Conservation (phyloP, 768 basidiomycete genomes). For the Steccherinum ochraceum region DNA sequence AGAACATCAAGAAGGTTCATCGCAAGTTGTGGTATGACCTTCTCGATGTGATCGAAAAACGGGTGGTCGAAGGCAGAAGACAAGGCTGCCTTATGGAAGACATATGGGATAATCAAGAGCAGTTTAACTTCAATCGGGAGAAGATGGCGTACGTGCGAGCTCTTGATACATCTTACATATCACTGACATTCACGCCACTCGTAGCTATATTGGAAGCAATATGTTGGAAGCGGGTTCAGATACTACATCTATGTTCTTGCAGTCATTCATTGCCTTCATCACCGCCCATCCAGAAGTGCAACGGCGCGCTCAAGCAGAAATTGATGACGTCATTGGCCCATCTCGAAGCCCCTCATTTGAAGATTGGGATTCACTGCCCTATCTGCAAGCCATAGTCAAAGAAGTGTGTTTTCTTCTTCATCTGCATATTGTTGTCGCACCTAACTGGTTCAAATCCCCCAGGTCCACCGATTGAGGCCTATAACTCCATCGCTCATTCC, state of each 20-base stretch:
- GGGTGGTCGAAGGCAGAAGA: neutral
- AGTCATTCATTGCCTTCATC: neutral
- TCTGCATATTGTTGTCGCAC: slow-evolving; percentile 16
- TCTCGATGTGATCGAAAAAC: neutral
- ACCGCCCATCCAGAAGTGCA: neutral
- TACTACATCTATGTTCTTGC: neutral
- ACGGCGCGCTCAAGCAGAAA: slow-evolving; percentile 48
- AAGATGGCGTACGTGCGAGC: slow-evolving; percentile 20
- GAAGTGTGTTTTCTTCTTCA: slow-evolving; percentile 23
- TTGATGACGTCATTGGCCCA: slow-evolving; percentile 48
- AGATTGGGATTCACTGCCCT: slow-evolving; percentile 47
- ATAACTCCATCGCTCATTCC: neutral
- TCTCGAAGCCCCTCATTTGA: slow-evolving; percentile 48
- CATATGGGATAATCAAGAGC: slow-evolving; percentile 16
- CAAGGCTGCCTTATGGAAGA: slow-evolving; percentile 24
- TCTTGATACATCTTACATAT: too few relatives aligned
- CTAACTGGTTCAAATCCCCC: slow-evolving; percentile 13
- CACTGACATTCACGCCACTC: too few relatives aligned
- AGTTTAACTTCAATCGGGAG: slow-evolving; percentile 20
- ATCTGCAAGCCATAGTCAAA: slow-evolving; percentile 42
- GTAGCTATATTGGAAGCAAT: neutral
- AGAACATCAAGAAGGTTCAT: neutral
- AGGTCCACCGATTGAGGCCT: neutral
- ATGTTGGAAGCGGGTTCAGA: slow-evolving; percentile 1
- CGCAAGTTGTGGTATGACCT: neutral